Evolutionary conservation across 2,329 filamentous ascomycete species (phyloP), one percentile per base, ranked within the genome.

Genomic region (Neopestalotiopsis clavispora): DNA sequence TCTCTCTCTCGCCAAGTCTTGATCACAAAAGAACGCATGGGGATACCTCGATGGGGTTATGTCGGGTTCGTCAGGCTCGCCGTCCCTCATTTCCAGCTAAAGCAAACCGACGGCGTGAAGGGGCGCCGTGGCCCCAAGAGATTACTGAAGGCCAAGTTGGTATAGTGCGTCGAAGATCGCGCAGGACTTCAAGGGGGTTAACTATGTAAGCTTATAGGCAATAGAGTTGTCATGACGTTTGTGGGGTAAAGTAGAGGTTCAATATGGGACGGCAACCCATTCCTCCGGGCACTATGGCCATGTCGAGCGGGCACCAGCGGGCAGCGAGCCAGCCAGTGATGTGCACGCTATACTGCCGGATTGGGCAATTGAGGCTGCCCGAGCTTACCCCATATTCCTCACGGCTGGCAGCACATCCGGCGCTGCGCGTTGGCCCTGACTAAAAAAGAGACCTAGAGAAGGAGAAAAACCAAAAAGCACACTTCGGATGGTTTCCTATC

Each of bases 331-430:
- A 34, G 61, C n/a, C 40, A 64, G 20, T 64, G 61, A 64, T 64
- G 42, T 5, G 30, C 61, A 49, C 12, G 20, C 61, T 30, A 49
- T 20, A 7, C 14, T 64, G n/a, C 61, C 17, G 28, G 40, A 38
- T 64, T 28, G 20, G 61, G 61, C 30, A 52, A 52, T 32, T n/a
- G n/a, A 23, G 14, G 61, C 61, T 49, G 40, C 9, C n/a, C 38
- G n/a, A 59, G 12, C 13, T 23, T 42, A n/a, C 42, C 61, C 61
- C 57, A 30, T 30, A 59, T 34, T 28, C 23, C 6, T 14, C 61
- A 64, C 61, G 61, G 61, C 38, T 64, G n/a, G 5, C 40, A 30
- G 38, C 10, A 49, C 40, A 64, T 64, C 61, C 61, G 61, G 12
- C 61, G 34, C 45, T 52, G 45, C 23, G 23, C 23, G 23, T 28